Base-by-base conservation (phyloP, 75 land plant genomes). In the Pseudotsuga menziesii region DNA sequence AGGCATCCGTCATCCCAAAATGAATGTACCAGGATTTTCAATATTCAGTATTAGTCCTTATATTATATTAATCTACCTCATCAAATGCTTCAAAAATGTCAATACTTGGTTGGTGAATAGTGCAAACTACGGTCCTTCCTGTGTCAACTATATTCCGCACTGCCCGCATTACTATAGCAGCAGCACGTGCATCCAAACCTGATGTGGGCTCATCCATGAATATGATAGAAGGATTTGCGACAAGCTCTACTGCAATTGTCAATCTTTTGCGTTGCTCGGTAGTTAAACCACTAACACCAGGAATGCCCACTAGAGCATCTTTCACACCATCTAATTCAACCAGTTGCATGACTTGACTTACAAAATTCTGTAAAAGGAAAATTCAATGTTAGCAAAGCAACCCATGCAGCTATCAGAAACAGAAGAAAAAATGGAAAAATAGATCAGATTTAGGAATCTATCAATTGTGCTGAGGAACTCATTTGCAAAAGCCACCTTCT, bases 1-100 rank as follows among this genome's bases (percentile, higher is more conserved):
- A 75, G 6, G 14, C 17, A 27, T 72, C 25, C 14, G 16, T 23
- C 73, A 13, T 72, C 39, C 32, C 29, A 20, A 27, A 26, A 72
- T 13, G 73, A 23, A 19, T n/a, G 4, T 15, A 57, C 7, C 22
- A 75, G 71, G 22, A 19, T 26, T 9, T 22, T 76, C 25, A 27
- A 59, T 59, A 20, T 76, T 76, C 17, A 39, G 67, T 19, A n/a
- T 13, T 29, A 7, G 32, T 23, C 23, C n/a, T 25, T 72, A 12
- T 26, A 27, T 75, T 56, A 79, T n/a, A n/a, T 16, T 16, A 27
- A 55, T 26, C 52, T 4, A 62, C 83, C 82, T 79, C 74, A 61
- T 80, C 82, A 56, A 81, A 81, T 19, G 82, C 44, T 41, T 81
- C 82, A 56, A 81, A 81, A 57, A 67, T 81, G 23, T 81, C 82